phyloP scores from a whole-genome alignment of 495 filamentous ascomycete species.

The Saxispiralis lemnorum region DNA sequence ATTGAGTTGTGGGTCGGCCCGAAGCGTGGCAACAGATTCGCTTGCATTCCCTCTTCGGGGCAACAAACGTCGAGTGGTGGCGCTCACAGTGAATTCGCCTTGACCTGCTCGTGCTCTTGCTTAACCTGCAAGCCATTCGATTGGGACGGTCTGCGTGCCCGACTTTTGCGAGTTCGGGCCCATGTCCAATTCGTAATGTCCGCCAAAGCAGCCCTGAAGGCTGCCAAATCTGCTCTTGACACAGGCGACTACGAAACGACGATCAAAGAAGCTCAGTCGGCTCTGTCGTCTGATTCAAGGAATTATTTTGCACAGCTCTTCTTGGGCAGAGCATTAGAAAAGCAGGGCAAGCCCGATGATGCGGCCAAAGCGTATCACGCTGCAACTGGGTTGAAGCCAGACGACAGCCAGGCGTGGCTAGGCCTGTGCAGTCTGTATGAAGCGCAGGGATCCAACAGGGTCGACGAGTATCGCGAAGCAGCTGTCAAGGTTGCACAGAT shows the following conservation, averaged over 20 bases:
- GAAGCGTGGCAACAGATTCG: too few species aligned
- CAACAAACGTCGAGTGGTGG: too few species aligned
- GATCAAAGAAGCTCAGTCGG: conserved; percentile 42
- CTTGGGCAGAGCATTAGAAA: conserved; percentile 62
- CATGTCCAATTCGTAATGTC: conserved; percentile 3
- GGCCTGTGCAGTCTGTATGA: conserved; percentile 78
- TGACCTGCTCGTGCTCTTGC: too few species aligned
- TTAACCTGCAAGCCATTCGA: too few species aligned
- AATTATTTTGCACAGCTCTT: conserved; percentile 81
- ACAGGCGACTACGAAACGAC: conserved; percentile 62
- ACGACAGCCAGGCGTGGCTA: conserved; percentile 65
- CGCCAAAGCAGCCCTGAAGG: conserved; percentile 66
- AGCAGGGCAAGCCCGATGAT: conserved; percentile 47
- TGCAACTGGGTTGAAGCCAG: conserved; percentile 46
- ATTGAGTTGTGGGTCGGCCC: too few species aligned
- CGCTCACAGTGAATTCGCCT: too few species aligned
- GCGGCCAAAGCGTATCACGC: conserved; percentile 59
- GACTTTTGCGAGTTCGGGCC: too few species aligned
- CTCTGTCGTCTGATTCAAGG: conserved; percentile 53
- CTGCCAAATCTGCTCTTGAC: conserved; percentile 61
- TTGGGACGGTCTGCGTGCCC: too few species aligned
- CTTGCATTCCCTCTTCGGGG: too few species aligned
- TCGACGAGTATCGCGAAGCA: conserved; percentile 57
- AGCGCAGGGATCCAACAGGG: conserved; percentile 45
- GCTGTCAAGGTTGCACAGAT: conserved; percentile 56